Evolutionary conservation across 192 early-diverging fungal species (phyloP).

Genomic region (Mortierella antarctica): DNA sequence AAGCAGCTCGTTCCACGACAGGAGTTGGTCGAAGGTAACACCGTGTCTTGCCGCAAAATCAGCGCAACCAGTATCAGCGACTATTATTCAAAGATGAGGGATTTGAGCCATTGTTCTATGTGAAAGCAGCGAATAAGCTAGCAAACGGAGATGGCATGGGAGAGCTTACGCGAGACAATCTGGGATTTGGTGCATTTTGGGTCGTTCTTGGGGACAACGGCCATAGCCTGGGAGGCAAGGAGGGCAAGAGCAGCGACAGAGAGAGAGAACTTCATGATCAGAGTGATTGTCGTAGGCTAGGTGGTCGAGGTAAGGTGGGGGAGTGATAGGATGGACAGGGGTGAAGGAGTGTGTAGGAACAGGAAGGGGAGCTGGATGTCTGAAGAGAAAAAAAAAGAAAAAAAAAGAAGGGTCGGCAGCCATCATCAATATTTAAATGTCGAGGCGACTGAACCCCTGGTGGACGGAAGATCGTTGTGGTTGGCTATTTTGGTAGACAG

Average conservation of each 20-base stretch:
- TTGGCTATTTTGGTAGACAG: no score
- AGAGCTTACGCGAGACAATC: constrained; percentile 18
- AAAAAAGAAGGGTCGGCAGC: not conserved
- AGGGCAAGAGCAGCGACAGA: constrained; percentile 26
- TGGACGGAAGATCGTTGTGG: no score
- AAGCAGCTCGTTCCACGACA: constrained; percentile 21
- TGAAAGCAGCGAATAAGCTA: not conserved
- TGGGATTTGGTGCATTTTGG: constrained; percentile 28
- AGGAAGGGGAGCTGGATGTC: constrained; percentile 11
- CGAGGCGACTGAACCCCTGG: no score
- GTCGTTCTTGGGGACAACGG: constrained; percentile 19
- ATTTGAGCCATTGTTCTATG: no score
- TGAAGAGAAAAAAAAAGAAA: constrained; percentile 12
- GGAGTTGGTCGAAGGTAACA: constrained; percentile 12
- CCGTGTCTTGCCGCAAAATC: constrained; percentile 8
- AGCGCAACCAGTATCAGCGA: constrained; percentile 10
- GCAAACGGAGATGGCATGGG: not conserved
- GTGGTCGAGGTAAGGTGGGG: not conserved
- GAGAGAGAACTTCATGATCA: constrained; percentile 34
- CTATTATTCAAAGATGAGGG: not conserved
- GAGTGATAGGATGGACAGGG: not conserved
- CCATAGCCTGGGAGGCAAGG: constrained; percentile 21
- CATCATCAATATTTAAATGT: not conserved
- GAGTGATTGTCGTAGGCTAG: not conserved
- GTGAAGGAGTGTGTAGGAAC: not conserved